These are phyloP conservation scores for Entomortierella chlamydospora DNA, from an alignment of 192 early-diverging fungal genomes.

Conservation along the genomic window DNA sequence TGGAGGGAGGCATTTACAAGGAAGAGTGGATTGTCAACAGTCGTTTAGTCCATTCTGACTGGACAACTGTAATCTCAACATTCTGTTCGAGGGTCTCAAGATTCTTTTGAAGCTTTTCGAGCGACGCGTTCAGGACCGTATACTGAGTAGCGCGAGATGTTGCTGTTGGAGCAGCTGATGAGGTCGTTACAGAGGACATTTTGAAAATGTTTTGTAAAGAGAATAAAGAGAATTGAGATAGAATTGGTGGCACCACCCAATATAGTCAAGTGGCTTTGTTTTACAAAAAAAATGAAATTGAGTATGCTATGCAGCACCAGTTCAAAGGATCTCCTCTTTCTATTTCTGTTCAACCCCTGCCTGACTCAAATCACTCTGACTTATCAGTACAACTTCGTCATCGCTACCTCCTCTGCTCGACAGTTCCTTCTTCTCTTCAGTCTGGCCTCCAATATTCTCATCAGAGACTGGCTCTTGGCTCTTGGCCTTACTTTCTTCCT, in stretches of 20 bases:
- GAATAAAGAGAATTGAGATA: too few species aligned
- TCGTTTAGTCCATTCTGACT: conserved; percentile 46
- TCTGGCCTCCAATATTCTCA: not conserved
- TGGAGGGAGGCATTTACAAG: too few species aligned
- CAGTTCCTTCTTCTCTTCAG: not conserved
- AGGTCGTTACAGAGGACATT: not conserved
- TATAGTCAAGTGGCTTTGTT: not conserved
- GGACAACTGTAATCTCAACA: conserved; percentile 39
- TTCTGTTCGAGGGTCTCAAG: conserved; percentile 33
- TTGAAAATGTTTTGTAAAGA: not conserved
- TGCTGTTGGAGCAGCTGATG: conserved; percentile 4
- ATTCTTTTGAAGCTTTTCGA: conserved; percentile 43
- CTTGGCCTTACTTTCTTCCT: not conserved
- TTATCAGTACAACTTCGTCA: conserved; percentile 34
- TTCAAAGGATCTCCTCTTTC: too few species aligned
- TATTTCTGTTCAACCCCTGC: not conserved
- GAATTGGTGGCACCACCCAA: not conserved
- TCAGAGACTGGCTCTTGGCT: not conserved
- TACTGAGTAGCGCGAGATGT: conserved; percentile 40
- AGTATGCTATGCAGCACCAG: too few species aligned
- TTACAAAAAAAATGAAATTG: not conserved
- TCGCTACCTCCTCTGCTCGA: conserved; percentile 30
- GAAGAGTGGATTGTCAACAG: conserved; percentile 25
- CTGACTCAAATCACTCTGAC: conserved; percentile 7
- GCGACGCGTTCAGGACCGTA: conserved; percentile 46